Evolutionary conservation across 176 grass and related monocot genomes (phyloP), one percentile per base, ranked within the genome.

Genomic region (Oryza glumipatula): DNA sequence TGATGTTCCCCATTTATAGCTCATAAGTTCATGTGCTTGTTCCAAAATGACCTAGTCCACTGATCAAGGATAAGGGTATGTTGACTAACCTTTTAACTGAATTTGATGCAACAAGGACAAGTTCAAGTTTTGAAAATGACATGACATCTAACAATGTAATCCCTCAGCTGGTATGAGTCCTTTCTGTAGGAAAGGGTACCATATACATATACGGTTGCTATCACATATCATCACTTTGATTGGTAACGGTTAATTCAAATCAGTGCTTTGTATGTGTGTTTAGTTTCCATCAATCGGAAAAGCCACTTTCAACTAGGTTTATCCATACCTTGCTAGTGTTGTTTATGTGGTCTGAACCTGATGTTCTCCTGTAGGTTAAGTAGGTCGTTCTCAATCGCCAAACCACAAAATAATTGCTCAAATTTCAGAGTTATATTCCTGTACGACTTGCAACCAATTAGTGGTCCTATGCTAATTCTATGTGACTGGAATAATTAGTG

Each of bases 381-480:
- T 23, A 41, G 14, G 68, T 44, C 9, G 1, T 83, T 84, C 60
- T 60, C 81, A 75, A 46, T 80, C 7, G 63, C 32, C 11, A 10
- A 89, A 61, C 51, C 10, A 21, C 36, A 74, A 64, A 75, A 32
- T 46, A 6, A 80, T 49, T 61, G 49, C n/a, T n/a, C 48, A 39
- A 52, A 30, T 89, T 67, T 72, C 5, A 72, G 71, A 48, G 52
- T 66, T 17, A 17, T 66, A 70, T 52, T 35, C 44, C 17, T 23
- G 39, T 49, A 76, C 2, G 26, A 78, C 73, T 39, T 73, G 11
- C 64, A 73, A 36, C 48, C 28, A 79, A 49, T 36, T 60, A 26
- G 28, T 71, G 65, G 71, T 64, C 74, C 61, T 14, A 78, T 67
- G 41, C 66, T 64, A 83, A 43, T 72, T 83, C 67, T 26, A 70